These are phyloP conservation scores for Wickerhamomyces sp. DNA, from an alignment of 1,139 yeast species.

Conservation along the genomic window DNA sequence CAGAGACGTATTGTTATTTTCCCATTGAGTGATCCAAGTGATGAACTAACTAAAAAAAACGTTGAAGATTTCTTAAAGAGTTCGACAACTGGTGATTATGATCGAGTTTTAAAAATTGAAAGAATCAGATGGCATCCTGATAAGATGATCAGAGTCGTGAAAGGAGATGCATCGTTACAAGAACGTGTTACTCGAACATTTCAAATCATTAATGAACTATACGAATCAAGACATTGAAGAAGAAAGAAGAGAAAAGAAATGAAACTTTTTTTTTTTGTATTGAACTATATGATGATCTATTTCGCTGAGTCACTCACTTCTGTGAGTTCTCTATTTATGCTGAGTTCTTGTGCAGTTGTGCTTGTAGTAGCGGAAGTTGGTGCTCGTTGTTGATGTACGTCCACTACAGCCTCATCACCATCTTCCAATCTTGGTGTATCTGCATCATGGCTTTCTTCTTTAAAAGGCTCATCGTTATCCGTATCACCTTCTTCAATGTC, in stretches of 20 bases:
- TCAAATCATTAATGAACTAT: conserved; percentile 34
- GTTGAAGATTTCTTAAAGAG: conserved; percentile 24
- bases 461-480: conserved; percentile 25
- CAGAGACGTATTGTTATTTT: conserved; percentile 12
- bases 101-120: conserved; percentile 40
- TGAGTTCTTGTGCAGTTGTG: not conserved
- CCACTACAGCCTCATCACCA: not conserved
- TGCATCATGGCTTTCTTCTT: conserved; percentile 24
- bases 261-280: no score
- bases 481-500: conserved; percentile 32
- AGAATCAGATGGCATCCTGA: conserved; percentile 71
- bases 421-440: conserved; percentile 17
- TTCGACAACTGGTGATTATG: conserved; percentile 8
- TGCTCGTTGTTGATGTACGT: conserved; percentile 1
- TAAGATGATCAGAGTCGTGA: conserved; percentile 28
- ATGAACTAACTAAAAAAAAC: conserved; percentile 9
- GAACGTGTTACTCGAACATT: conserved; percentile 30
- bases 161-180: conserved; percentile 6
- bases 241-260: no score
- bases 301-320: no score
- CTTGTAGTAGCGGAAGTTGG: conserved; percentile 1
- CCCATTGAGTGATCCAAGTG: conserved; percentile 10
- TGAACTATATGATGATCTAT: no score
- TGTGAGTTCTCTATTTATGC: not conserved
- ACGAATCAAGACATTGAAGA: conserved; percentile 23